phyloP scores from a whole-genome alignment of 73 alveolate species.

The Paramecium primaurelia region DNA sequence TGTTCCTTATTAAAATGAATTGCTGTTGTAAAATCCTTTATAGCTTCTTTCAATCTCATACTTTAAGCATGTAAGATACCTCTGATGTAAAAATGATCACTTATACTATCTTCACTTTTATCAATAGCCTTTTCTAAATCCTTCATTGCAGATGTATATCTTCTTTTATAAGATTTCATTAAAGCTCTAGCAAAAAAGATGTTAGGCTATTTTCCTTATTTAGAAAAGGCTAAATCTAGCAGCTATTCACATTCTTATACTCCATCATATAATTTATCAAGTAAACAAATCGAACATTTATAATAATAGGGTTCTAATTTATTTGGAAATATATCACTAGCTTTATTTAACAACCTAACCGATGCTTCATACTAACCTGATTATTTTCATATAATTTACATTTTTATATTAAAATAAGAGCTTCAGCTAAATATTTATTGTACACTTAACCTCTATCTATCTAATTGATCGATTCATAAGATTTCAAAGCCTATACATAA shows the following conservation, averaged over 20 bases:
- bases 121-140: constrained; percentile 42
- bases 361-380: neutral
- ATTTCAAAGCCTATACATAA: neutral
- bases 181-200: neutral
- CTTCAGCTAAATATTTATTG: neutral
- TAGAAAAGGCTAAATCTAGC: neutral
- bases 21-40: constrained; percentile 34
- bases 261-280: neutral
- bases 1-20: neutral
- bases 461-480: neutral
- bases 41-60: constrained; percentile 42
- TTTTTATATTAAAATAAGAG: neutral
- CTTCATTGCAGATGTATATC: constrained; percentile 12
- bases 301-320: neutral
- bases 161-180: constrained; percentile 10
- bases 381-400: neutral
- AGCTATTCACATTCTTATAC: neutral
- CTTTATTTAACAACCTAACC: neutral
- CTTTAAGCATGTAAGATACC: constrained; percentile 11
- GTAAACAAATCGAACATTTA: neutral
- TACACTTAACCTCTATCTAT: neutral
- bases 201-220: constrained; percentile 18
- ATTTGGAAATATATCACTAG: neutral
- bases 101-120: constrained; percentile 25
- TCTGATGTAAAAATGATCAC: constrained; percentile 17